Evolutionary conservation across 805 yeast species (phyloP).

Genomic region (Metschnikowia dekortorum): DNA sequence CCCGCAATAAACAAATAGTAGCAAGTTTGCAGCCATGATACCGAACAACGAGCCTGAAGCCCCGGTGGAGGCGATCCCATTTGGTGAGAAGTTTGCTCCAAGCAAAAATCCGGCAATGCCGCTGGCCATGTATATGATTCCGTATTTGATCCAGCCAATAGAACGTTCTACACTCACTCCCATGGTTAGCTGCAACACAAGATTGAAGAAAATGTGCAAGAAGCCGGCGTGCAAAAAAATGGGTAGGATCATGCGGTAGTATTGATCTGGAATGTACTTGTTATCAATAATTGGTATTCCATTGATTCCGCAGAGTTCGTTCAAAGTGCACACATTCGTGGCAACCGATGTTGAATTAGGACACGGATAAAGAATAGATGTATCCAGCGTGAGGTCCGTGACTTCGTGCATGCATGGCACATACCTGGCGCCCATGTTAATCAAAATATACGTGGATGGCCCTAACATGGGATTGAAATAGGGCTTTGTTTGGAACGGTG

Average conservation of each 20-base stretch:
- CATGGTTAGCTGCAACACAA: constrained; percentile 55
- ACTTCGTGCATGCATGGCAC: constrained; percentile 64
- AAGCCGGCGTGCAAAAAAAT: constrained; percentile 73
- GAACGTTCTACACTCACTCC: constrained; percentile 56
- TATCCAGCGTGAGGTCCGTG: constrained; percentile 45
- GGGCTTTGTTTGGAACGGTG: constrained; percentile 64
- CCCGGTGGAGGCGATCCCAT: constrained; percentile 63
- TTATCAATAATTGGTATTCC: constrained; percentile 36
- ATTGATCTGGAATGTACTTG: constrained; percentile 50
- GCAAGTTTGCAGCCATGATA: constrained; percentile 55
- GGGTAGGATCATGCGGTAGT: constrained; percentile 68
- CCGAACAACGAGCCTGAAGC: constrained; percentile 73
- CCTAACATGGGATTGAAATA: constrained; percentile 77
- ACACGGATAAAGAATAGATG: constrained; percentile 53
- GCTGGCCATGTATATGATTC: constrained; percentile 51
- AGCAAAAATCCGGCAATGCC: constrained; percentile 66
- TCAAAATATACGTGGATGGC: constrained; percentile 62
- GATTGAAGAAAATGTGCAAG: constrained; percentile 60
- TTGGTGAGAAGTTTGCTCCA: constrained; percentile 66
- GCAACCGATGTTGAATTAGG: constrained; percentile 56
- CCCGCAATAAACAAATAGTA: constrained; percentile 52
- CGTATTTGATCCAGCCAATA: constrained; percentile 52
- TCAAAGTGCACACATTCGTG: constrained; percentile 54
- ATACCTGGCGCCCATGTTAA: constrained; percentile 68
- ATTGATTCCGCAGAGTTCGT: constrained; percentile 58